A percentile compares a stretch with the other conserved stretches of the same genome.
Conservation (phyloP, 495 filamentous ascomycete species). For the Aspergillus biplanus region DNA sequence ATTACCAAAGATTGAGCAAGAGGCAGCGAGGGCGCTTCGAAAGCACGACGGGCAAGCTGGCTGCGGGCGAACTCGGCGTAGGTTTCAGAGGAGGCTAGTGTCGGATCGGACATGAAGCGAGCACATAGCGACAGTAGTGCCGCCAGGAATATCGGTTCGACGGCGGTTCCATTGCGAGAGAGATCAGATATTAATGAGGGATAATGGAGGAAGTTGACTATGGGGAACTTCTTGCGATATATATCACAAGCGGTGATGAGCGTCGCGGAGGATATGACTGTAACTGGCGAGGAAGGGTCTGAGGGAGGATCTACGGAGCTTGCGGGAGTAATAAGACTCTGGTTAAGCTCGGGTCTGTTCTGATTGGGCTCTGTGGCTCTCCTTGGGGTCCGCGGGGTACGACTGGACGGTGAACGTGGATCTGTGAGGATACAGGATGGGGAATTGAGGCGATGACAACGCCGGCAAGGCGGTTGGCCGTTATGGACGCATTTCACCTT, state of each 20-base stretch:
- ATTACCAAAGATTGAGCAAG: constrained; percentile 50
- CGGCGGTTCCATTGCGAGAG: constrained; percentile 34
- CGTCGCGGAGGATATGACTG: constrained; percentile 32
- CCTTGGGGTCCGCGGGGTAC: constrained; percentile 12
- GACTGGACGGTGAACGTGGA: constrained; percentile 22
- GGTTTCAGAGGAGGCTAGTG: constrained; percentile 34
- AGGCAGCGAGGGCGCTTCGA: constrained; percentile 45
- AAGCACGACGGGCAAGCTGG: constrained; percentile 41
- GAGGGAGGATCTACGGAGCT: neutral
- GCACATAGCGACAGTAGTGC: constrained; percentile 45
- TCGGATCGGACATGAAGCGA: constrained; percentile 39
- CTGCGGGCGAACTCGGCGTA: constrained; percentile 45
- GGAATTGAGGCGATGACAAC: constrained; percentile 36
- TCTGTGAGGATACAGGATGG: constrained; percentile 38
- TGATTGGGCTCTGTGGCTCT: neutral
- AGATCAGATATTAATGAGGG: constrained; percentile 48
- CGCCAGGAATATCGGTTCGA: constrained; percentile 48
- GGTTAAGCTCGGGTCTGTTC: neutral
- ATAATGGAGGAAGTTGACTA: constrained; percentile 50
- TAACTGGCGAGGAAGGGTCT: constrained; percentile 27
- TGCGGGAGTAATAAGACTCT: neutral
- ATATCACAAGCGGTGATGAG: constrained; percentile 45
- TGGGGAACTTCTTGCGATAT: constrained; percentile 48
- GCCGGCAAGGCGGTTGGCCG: constrained; percentile 43
- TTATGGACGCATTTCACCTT: constrained; percentile 51